Evolutionary conservation across 495 filamentous ascomycete species (phyloP), one percentile per base, ranked within the genome.

Genomic region (Usnea hakonensis): DNA sequence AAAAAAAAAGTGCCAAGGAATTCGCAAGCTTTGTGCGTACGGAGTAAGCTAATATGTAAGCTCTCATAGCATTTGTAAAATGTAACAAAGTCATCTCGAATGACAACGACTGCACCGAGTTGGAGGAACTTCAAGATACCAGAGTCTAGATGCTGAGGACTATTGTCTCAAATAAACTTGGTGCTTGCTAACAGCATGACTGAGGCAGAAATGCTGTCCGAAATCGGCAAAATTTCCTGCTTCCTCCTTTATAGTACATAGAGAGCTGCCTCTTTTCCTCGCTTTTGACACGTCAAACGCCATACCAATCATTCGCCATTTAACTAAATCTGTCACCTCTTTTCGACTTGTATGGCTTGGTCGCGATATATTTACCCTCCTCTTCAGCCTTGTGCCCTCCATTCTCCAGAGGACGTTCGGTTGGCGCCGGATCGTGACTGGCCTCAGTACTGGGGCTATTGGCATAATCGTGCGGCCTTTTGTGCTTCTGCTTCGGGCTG

Each of bases 351-450:
- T 81, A 97, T 61, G 90, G 89, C 70, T 81, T 79, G 64, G 77
- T 78, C 60, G 88, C 79, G 74, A 97, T 90, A 75, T 96, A 97
- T 77, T 96, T 95, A 72, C 90, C 88, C 76, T 91, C 92, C 72
- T 91, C 89, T 40, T 82, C 63, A 38, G 91, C 79, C 64, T 81
- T 78, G 64, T 91, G 79, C 54, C 74, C 76, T 69, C 90, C 89
- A 37, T 83, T 90, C 65, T 88, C 78, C 3, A 90, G 87, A 54
- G 87, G 86, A 74, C 95, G 92, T 60, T 89, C 78, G 28, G 91
- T 94, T 5, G 94, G 86, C 26, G 92, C 92, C 35, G 92, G 93
- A 78, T 96, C 93, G 50, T 78, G 77, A 62, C 82, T 87, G 19
- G 85, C 84, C 74, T 96, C 91, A 60, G 81, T 78, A 67, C 89